Evolutionary conservation across 2,329 filamentous ascomycete species (phyloP), one percentile per base, ranked within the genome.

Genomic region (Chrysoporthe deuterocubensis): DNA sequence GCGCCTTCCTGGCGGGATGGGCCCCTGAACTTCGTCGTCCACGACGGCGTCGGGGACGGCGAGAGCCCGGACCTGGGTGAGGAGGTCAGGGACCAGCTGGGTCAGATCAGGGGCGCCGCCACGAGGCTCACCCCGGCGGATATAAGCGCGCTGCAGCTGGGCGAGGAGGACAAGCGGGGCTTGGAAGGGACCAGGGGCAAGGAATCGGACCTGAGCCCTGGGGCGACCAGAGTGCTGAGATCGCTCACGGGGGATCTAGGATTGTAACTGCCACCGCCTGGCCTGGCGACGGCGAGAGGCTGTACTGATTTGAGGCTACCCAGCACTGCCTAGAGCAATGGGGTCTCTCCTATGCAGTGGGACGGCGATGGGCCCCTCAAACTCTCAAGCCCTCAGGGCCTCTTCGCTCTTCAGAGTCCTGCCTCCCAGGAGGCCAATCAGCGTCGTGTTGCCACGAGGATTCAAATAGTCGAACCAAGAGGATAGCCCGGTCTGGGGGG

Each of bases 101-200:
- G 32, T 5, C 54, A 40, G 54, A 57, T 57, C 54, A 57, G 32
- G 8, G 54, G 34, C 14, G 34, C 26, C 11, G 54, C 54, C 2
- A 13, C 6, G 54, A 40, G 34, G 6, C 14, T 59, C 3, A 54
- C 52, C 7, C 54, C 52, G 44, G 37, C 50, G 7, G 59, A 58
- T 11, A 16, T 65, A 3, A 13, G 14, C 3, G 14, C 48, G 42
- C 62, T 58, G 42, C 46, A 65, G 21, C 48, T 66, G 50, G 62
- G 58, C 18, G 67, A 66, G 11, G 50, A 56, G 26, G 67, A 68
- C n/a, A 66, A 58, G 37, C 42, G 18, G 26, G 66, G 50, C 13
- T 34, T 68, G 4, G 64, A 62, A 34, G 61, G 66, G 43, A 46
- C 57, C 58, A 68, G 56, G 48, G 21, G 54, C 3, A 57, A 62